phyloP scores from a whole-genome alignment of 2,329 filamentous ascomycete genomes.

The Colletotrichum destructivum region DNA sequence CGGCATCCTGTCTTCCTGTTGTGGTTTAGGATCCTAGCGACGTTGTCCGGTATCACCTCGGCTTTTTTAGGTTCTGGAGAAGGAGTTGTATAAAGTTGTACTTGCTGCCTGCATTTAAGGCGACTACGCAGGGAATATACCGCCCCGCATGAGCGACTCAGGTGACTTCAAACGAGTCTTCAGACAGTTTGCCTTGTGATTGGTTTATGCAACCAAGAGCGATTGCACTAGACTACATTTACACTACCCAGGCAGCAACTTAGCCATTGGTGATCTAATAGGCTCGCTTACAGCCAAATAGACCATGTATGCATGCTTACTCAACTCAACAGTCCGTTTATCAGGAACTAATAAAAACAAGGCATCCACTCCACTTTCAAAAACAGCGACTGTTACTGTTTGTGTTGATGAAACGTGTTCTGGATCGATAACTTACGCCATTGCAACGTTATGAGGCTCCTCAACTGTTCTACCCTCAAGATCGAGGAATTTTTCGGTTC shows the following conservation, averaged over 20 bases:
- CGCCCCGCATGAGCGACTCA: not conserved
- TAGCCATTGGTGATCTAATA: not conserved
- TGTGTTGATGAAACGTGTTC: not conserved
- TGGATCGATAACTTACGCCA: not conserved
- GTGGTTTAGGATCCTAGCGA: no score
- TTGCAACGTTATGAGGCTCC: conserved; percentile 1
- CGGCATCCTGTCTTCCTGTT: no score
- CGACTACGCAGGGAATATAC: not conserved
- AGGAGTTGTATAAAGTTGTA: no score
- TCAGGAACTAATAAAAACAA: not conserved
- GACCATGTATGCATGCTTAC: not conserved
- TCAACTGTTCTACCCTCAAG: conserved; percentile 11
- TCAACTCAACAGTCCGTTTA: not conserved
- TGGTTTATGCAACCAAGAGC: not conserved
- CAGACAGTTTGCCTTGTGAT: not conserved
- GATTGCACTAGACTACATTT: not conserved
- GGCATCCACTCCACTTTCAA: not conserved
- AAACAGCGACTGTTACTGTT: not conserved
- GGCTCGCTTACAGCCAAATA: not conserved
- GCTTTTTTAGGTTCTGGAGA: no score
- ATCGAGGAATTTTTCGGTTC: conserved; percentile 15
- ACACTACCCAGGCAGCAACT: not conserved
- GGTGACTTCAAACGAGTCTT: not conserved
- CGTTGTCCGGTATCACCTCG: no score
- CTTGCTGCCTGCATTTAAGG: not conserved